Conservation (phyloP, 352 stramenopile genomes). For the Globisporangium nagaii region DNA sequence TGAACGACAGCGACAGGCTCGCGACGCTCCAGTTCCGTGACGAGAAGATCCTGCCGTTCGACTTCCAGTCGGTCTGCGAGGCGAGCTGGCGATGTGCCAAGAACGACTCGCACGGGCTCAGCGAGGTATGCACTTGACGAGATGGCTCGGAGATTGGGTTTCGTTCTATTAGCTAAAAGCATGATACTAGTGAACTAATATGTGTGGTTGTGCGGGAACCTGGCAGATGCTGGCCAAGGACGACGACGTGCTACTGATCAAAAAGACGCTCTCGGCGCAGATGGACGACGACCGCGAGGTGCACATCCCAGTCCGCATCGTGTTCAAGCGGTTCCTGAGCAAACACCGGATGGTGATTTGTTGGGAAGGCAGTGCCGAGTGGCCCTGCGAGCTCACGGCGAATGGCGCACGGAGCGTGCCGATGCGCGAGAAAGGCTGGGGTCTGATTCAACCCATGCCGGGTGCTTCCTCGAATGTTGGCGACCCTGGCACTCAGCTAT, state of each 20-base stretch:
- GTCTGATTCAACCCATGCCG: slow-evolving; percentile 2
- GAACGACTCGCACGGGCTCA: background rate
- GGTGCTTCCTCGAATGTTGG: background rate
- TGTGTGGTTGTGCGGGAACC: no score
- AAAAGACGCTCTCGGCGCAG: slow-evolving; percentile 1
- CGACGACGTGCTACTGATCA: slow-evolving; percentile 7
- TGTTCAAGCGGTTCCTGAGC: slow-evolving; percentile 10
- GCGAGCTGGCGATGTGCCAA: background rate
- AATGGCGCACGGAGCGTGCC: background rate
- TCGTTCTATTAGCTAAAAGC: no score
- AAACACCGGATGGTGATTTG: slow-evolving; percentile 6
- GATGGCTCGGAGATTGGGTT: no score
- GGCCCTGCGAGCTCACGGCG: background rate
- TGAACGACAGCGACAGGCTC: background rate
- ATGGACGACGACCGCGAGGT: background rate
- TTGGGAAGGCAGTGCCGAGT: slow-evolving; percentile 8
- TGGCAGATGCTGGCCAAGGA: background rate
- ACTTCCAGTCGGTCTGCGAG: slow-evolving; percentile 1
- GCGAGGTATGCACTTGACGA: no score
- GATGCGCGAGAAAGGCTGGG: slow-evolving; percentile 9
- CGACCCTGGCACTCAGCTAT: background rate
- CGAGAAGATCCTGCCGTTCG: slow-evolving; percentile 7
- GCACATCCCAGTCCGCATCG: background rate
- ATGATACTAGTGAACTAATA: no score
- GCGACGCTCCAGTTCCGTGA: slow-evolving; percentile 7